phyloP scores from a whole-genome alignment of 768 basidiomycete genomes.

The Lactarius sp. region DNA sequence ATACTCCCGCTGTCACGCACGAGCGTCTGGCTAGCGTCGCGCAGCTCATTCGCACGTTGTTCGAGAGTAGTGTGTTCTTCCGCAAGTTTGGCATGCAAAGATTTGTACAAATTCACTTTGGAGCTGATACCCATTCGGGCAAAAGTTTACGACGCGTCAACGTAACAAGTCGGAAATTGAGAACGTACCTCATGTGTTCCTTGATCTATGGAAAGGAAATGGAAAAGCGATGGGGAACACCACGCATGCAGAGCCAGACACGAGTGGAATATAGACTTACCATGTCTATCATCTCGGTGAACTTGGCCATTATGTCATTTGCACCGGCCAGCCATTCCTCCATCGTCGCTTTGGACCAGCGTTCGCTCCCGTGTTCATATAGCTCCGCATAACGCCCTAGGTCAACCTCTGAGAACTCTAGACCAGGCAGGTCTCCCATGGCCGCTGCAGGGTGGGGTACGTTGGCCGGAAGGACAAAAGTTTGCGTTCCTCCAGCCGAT shows the following conservation, averaged over 20 bases:
- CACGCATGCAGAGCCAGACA: neutral
- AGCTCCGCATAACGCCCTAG: slow-evolving; percentile 38
- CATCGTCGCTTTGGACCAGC: slow-evolving; percentile 47
- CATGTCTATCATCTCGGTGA: slow-evolving; percentile 44
- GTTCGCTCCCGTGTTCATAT: slow-evolving; percentile 42
- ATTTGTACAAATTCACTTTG: slow-evolving; percentile 46
- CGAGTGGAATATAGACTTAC: slow-evolving; percentile 34
- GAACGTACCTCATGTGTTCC: slow-evolving; percentile 44
- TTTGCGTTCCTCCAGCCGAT: neutral
- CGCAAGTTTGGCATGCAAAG: slow-evolving; percentile 40
- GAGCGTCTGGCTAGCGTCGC: slow-evolving; percentile 35
- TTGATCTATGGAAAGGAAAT: slow-evolving; percentile 34
- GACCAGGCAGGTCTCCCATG: slow-evolving; percentile 16
- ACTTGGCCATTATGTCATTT: slow-evolving; percentile 43
- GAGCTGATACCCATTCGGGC: slow-evolving; percentile 30
- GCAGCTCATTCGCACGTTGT: slow-evolving; percentile 40
- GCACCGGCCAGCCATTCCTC: slow-evolving; percentile 55
- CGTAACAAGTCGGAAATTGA: neutral
- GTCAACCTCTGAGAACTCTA: slow-evolving; percentile 33
- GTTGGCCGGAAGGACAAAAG: neutral
- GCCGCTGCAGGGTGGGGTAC: slow-evolving; percentile 4
- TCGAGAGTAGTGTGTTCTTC: slow-evolving; percentile 38
- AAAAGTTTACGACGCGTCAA: neutral
- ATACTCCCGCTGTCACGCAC: slow-evolving; percentile 41
- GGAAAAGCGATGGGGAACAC: neutral